phyloP scores from a whole-genome alignment of 2,329 filamentous ascomycete species.

The Tetracladium maxilliforme region DNA sequence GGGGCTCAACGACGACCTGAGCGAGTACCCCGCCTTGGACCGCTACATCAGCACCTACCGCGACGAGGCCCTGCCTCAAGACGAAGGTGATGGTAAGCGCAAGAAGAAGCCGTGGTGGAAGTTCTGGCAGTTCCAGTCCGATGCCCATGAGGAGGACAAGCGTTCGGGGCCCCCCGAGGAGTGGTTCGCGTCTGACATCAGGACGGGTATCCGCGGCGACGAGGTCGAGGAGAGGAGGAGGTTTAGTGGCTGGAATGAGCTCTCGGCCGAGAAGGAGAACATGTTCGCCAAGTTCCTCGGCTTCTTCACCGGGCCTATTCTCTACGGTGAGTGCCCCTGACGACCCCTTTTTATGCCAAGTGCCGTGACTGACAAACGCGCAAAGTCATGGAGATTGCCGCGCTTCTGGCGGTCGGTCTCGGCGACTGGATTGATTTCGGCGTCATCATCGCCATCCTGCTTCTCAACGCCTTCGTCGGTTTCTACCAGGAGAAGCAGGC shows the following conservation, averaged over 20 bases:
- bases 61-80: conserved; percentile 29
- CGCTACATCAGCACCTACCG: conserved; percentile 54
- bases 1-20: conserved; percentile 19
- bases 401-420: conserved; percentile 58
- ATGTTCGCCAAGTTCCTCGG: conserved; percentile 59
- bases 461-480: conserved; percentile 63
- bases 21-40: conserved; percentile 51
- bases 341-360: conserved; percentile 4
- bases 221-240: conserved; percentile 52
- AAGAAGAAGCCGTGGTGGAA: conserved; percentile 42
- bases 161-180: conserved; percentile 36
- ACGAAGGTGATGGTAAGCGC: conserved; percentile 20
- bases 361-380: conserved; percentile 1
- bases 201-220: conserved; percentile 38
- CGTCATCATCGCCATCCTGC: conserved; percentile 62
- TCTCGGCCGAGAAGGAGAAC: conserved; percentile 62
- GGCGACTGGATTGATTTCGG: conserved; percentile 65
- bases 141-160: conserved; percentile 16
- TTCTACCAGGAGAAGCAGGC: conserved; percentile 76
- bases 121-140: conserved; percentile 44
- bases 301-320: conserved; percentile 64
- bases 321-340: conserved; percentile 46
- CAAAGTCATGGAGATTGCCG: conserved; percentile 63
- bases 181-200: conserved; percentile 55
- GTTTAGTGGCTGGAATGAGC: conserved; percentile 56